These are phyloP conservation scores for Catharanthus roseus DNA, from an alignment of 257 asterid species.

Conservation along the genomic window DNA sequence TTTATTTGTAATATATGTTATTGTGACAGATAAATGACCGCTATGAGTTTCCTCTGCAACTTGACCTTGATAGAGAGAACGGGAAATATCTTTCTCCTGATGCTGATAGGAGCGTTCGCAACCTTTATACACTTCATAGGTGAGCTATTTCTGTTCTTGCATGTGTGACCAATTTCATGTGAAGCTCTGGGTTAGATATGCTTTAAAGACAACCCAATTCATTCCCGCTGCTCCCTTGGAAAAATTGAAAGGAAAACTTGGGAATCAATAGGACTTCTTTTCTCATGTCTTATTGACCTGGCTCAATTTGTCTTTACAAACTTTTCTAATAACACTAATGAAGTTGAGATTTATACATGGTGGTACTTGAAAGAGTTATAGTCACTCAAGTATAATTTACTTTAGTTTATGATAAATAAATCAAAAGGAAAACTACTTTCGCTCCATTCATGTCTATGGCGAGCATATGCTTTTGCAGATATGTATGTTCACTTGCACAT, in stretches of 20 bases:
- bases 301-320: background rate
- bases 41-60: conserved; percentile 93
- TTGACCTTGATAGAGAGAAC: conserved; percentile 86
- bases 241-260: background rate
- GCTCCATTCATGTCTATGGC: background rate
- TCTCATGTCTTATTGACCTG: background rate
- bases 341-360: background rate
- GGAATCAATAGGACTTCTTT: background rate
- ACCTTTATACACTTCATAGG: conserved; percentile 94
- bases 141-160: conserved; percentile 21
- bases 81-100: conserved; percentile 95
- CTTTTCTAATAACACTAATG: background rate
- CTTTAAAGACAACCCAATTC: background rate
- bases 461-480: background rate
- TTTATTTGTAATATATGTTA: background rate
- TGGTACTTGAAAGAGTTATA: background rate
- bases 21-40: conserved; percentile 82
- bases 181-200: background rate
- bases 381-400: background rate
- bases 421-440: background rate
- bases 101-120: conserved; percentile 86
- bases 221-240: background rate
- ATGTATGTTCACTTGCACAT: background rate
- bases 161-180: background rate
- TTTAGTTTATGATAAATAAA: too few relatives aligned